phyloP scores from a whole-genome alignment of 1,284 basidiomycete genomes.

The Apiotrichum akiyoshidainum region DNA sequence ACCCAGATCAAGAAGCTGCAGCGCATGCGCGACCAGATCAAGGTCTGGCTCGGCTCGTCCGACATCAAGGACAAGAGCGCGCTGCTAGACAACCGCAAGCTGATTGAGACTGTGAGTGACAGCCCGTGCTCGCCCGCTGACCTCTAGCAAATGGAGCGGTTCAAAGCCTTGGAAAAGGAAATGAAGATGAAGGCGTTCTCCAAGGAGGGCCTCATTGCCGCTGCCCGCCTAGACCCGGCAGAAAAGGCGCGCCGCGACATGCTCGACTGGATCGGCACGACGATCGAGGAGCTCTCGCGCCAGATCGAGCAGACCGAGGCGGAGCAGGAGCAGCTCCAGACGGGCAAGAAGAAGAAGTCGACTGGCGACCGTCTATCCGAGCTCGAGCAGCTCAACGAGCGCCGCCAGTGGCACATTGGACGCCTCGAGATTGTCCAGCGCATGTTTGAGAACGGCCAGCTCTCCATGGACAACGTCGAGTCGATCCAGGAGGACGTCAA shows the following conservation, averaged over 20 bases:
- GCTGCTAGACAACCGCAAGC: slow-evolving; percentile 85
- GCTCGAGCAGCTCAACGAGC: slow-evolving; percentile 86
- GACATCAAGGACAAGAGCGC: slow-evolving; percentile 99
- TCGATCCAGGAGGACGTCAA: slow-evolving; percentile 89
- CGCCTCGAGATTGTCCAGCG: slow-evolving; percentile 91
- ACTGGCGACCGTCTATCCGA: slow-evolving; percentile 67
- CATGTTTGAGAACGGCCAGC: slow-evolving; percentile 88
- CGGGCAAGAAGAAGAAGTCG: slow-evolving; percentile 75
- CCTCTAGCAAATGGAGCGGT: slow-evolving; percentile 98
- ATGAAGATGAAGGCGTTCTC: slow-evolving; percentile 99
- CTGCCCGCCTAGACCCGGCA: slow-evolving; percentile 90
- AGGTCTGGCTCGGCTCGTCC: slow-evolving; percentile 95
- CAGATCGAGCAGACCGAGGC: slow-evolving; percentile 95
- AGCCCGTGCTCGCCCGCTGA: background rate
- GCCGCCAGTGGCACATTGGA: slow-evolving; percentile 91
- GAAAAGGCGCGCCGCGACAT: slow-evolving; percentile 94
- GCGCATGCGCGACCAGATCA: slow-evolving; percentile 96
- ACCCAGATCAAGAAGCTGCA: slow-evolving; percentile 99
- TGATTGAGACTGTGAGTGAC: slow-evolving; percentile 90
- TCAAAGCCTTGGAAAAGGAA: slow-evolving; percentile 99
- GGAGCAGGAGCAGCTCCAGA: slow-evolving; percentile 75
- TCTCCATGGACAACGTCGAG: slow-evolving; percentile 76
- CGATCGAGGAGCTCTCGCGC: slow-evolving; percentile 86
- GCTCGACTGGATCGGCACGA: slow-evolving; percentile 76
- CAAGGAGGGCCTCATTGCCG: slow-evolving; percentile 95